Percentiles rank a stretch among this genome's conserved stretches.
These are phyloP conservation scores for Xylaria venustula DNA, from an alignment of 495 filamentous ascomycete species.

Conservation along the genomic window DNA sequence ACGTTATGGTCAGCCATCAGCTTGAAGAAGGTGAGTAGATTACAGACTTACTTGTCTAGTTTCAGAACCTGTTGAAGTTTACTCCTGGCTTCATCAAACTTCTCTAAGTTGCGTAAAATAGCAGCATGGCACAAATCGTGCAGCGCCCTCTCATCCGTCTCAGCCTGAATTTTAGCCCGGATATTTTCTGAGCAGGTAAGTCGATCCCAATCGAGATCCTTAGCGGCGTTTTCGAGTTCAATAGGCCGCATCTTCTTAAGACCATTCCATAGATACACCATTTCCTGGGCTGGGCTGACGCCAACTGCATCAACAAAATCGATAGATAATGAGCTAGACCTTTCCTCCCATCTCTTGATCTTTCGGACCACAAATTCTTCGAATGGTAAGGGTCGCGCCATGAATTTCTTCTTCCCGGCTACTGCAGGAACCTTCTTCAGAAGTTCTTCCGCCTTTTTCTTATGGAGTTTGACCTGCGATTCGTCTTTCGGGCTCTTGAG, in stretches of 20 bases:
- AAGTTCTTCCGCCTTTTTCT: slow-evolving; percentile 65
- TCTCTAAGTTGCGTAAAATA: slow-evolving; percentile 60
- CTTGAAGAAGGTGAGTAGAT: background rate
- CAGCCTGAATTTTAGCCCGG: slow-evolving; percentile 61
- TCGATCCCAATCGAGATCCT: slow-evolving; percentile 61
- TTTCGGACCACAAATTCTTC: slow-evolving; percentile 86
- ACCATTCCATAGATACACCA: slow-evolving; percentile 95
- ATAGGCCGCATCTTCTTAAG: slow-evolving; percentile 68
- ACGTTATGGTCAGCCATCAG: slow-evolving; percentile 3
- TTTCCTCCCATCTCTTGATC: slow-evolving; percentile 83
- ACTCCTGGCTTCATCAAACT: slow-evolving; percentile 61
- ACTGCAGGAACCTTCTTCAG: slow-evolving; percentile 69
- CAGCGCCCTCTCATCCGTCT: slow-evolving; percentile 77
- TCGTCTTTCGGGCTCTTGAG: slow-evolving; percentile 54
- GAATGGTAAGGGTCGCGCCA: slow-evolving; percentile 86
- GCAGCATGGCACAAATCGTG: slow-evolving; percentile 65
- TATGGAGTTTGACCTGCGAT: slow-evolving; percentile 38
- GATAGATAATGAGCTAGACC: slow-evolving; percentile 65
- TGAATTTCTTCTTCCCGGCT: slow-evolving; percentile 83
- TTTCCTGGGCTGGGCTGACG: slow-evolving; percentile 81
- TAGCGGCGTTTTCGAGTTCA: slow-evolving; percentile 64
- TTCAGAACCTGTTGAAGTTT: slow-evolving; percentile 61
- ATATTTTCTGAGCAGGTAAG: slow-evolving; percentile 51
- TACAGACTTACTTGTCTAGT: slow-evolving; percentile 53
- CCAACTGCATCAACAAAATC: slow-evolving; percentile 80